Conservation (phyloP, 2,329 filamentous ascomycete species). For the Geoglossum cookeanum region DNA sequence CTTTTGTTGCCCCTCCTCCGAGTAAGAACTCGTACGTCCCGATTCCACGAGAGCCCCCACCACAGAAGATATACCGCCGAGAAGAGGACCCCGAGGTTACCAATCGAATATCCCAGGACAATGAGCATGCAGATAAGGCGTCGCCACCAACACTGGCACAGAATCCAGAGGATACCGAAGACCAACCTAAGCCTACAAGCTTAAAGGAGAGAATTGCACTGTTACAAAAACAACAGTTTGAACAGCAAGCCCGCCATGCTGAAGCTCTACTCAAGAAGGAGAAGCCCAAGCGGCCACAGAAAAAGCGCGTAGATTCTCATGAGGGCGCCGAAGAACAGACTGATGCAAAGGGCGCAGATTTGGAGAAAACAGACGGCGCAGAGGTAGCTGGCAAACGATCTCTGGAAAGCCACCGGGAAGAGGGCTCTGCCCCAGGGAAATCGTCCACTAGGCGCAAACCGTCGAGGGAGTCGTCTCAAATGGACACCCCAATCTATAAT, state of each 20-base stretch:
- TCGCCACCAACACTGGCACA: slow-evolving; percentile 30
- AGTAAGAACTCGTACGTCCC: slow-evolving; percentile 84
- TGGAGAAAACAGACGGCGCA: neutral
- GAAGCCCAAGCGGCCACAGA: slow-evolving; percentile 59
- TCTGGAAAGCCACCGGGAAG: neutral
- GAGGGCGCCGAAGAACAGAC: slow-evolving; percentile 9
- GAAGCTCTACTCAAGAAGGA: slow-evolving; percentile 66
- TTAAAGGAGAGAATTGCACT: slow-evolving; percentile 90
- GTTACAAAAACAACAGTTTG: slow-evolving; percentile 81
- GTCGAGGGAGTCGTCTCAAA: slow-evolving; percentile 16
- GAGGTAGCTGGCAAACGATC: neutral
- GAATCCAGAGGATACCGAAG: slow-evolving; percentile 34
- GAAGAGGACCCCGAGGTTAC: slow-evolving; percentile 59
- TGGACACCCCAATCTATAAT: slow-evolving; percentile 20
- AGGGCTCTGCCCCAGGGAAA: neutral
- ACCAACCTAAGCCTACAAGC: slow-evolving; percentile 78
- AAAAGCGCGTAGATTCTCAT: slow-evolving; percentile 38
- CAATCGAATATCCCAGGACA: slow-evolving; percentile 35
- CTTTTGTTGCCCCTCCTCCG: slow-evolving; percentile 86
- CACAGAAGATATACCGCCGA: slow-evolving; percentile 60
- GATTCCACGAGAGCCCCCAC: slow-evolving; percentile 47
- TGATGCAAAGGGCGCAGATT: slow-evolving; percentile 5
- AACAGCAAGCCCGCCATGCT: slow-evolving; percentile 67
- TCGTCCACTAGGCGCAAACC: neutral
- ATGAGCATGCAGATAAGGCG: slow-evolving; percentile 49